Evolutionary conservation across 2,329 filamentous ascomycete genomes (phyloP).

Genomic region (Phaeoacremonium minimum): DNA sequence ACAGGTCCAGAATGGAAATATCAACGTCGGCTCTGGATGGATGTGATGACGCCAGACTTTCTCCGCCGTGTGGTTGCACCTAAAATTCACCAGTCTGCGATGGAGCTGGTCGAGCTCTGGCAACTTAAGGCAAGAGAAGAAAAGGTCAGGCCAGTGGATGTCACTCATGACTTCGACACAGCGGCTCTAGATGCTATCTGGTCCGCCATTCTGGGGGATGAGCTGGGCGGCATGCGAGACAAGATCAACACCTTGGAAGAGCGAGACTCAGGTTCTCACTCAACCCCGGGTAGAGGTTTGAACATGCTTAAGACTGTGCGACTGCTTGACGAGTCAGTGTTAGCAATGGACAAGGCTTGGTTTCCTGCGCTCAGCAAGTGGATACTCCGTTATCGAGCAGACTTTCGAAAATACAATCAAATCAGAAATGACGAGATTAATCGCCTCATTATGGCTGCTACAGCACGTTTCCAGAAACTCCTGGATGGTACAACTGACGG

Average conservation of each 20-base stretch:
- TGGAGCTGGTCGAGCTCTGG: conserved; percentile 15
- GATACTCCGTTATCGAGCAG: not conserved
- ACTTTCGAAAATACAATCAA: not conserved
- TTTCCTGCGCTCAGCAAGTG: not conserved
- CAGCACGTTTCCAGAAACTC: not conserved
- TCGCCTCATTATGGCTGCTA: not conserved
- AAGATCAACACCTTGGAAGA: not conserved
- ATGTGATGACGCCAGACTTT: conserved; percentile 7
- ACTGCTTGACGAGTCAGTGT: not conserved
- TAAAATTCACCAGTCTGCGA: conserved; percentile 6
- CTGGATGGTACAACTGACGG: not conserved
- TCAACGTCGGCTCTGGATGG: conserved; percentile 7
- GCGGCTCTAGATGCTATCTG: conserved; percentile 8
- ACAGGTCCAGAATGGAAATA: conserved; percentile 5
- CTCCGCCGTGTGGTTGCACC: conserved; percentile 6
- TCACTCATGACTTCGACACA: conserved; percentile 6
- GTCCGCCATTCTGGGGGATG: not conserved
- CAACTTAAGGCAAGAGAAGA: conserved; percentile 9
- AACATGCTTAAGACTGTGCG: not conserved
- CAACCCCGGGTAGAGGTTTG: not conserved
- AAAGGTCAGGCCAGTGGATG: conserved; percentile 11
- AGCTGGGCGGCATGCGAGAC: not conserved
- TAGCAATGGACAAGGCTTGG: not conserved
- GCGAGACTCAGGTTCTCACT: too few relatives aligned
- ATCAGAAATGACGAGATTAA: not conserved